Base-by-base conservation (phyloP, 257 asterid genomes). In the Rehmannia glutinosa region DNA sequence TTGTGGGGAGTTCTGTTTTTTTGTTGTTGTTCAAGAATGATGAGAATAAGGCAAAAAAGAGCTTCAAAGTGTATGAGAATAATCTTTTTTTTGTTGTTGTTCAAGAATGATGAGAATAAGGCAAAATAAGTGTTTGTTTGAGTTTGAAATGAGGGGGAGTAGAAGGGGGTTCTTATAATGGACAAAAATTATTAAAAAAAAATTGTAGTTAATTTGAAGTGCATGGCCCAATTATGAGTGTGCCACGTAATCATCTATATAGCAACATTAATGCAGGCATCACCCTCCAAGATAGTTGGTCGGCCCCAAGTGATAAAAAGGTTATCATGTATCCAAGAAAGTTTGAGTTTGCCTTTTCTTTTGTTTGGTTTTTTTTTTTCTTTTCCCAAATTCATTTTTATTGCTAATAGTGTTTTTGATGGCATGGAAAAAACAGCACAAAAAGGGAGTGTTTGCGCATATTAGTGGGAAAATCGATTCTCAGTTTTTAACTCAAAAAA, bases 221-320 rank as follows among this genome's bases (percentile, higher is more conserved):
- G n/a, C n/a, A n/a, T n/a, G n/a, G n/a, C n/a, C n/a, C n/a, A 30
- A 8, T 38, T 15, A 4, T 11, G 11, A 28, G 72, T 32, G 46
- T 50, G 77, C 38, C 77, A 74, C 75, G 43, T 78, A 77, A 69
- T 28, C 50, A n/a, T 46, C n/a, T n/a, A 5, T 51, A 52, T 50
- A 58, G 36, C 16, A 47, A 19, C 21, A 68, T 63, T 65, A 49
- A 64, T 55, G 32, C 0, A 52, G 51, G 60, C 30, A 55, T 62
- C 64, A 38, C 35, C 62, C 30, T 53, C 71, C 77, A 54, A 71
- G 72, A 67, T 64, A 71, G 32, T 23, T 75, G 78, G 84, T 75
- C 78, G 75, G 81, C 67, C 72, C 73, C 65, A 32, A 67, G 30
- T 75, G 73, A 57, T 62, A 19, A 66, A 53, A 74, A 58, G 42